These are phyloP conservation scores for Biscogniauxia mediterranea DNA, from an alignment of 2,329 filamentous ascomycete species.

Conservation along the genomic window DNA sequence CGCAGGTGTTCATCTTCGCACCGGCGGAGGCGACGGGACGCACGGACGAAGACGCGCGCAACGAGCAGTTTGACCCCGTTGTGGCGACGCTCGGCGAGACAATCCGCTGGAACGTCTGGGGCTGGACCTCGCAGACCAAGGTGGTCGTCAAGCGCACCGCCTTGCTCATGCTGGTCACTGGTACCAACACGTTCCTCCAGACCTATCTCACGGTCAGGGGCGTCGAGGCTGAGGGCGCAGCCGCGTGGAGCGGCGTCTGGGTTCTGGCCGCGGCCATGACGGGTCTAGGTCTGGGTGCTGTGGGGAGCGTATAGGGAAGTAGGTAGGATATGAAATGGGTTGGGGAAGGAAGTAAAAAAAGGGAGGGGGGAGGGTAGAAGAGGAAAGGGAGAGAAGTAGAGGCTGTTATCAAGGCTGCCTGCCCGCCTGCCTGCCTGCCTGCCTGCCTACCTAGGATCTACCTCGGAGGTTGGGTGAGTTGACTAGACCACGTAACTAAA, in stretches of 20 bases:
- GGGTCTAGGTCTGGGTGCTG: slow-evolving; percentile 53
- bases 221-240: slow-evolving; percentile 67
- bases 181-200: slow-evolving; percentile 60
- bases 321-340: slow-evolving; percentile 18
- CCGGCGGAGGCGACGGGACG: slow-evolving; percentile 57
- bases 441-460: neutral
- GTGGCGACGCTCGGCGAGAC: slow-evolving; percentile 68
- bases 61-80: slow-evolving; percentile 59
- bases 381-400: neutral
- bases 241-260: slow-evolving; percentile 74
- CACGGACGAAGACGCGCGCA: slow-evolving; percentile 47
- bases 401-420: slow-evolving; percentile 1
- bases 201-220: slow-evolving; percentile 66
- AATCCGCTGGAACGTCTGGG: slow-evolving; percentile 70
- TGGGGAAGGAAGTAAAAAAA: neutral
- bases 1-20: slow-evolving; percentile 75
- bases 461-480: too few species aligned
- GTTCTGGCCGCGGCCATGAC: slow-evolving; percentile 60
- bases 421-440: neutral
- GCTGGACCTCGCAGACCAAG: slow-evolving; percentile 61
- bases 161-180: slow-evolving; percentile 56
- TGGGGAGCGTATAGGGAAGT: slow-evolving; percentile 43
- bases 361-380: too few species aligned
- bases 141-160: slow-evolving; percentile 64
- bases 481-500: too few species aligned